Percentiles rank a stretch among this genome's conserved stretches.
phyloP scores from a whole-genome alignment of 225 moss, liverwort and hornwort genomes.

The Thuidium tamariscinum region DNA sequence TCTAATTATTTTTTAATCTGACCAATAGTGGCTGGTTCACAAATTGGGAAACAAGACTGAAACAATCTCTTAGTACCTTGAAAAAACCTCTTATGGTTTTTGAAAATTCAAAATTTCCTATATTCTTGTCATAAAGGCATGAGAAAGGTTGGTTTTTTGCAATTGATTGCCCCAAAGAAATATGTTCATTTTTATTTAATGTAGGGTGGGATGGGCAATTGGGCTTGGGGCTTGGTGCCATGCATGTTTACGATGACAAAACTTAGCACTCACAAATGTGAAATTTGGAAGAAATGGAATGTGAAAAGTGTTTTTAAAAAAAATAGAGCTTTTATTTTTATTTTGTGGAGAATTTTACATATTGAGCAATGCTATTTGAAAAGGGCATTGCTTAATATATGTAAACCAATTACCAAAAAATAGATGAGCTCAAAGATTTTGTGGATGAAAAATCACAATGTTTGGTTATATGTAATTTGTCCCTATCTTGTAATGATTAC shows the following conservation, averaged over 20 bases:
- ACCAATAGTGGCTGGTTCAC: no score
- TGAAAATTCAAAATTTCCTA: background rate
- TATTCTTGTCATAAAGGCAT: fast-evolving
- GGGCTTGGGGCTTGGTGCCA: fast-evolving
- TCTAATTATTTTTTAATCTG: no score
- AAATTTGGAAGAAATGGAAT: background rate
- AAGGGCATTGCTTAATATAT: background rate
- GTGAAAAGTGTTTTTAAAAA: fast-evolving
- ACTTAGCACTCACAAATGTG: fast-evolving
- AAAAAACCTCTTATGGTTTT: no score
- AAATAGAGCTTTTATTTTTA: no score
- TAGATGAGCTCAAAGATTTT: background rate
- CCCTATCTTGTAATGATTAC: background rate
- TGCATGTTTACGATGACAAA: fast-evolving
- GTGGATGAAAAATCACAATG: background rate
- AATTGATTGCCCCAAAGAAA: no score
- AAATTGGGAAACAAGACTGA: no score
- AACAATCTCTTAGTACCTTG: no score
- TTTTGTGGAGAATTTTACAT: fast-evolving
- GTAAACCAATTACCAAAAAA: fast-evolving
- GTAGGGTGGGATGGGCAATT: fast-evolving
- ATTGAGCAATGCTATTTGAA: fast-evolving
- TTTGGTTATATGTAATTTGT: fast-evolving
- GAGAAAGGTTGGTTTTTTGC: no score
- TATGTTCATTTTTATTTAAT: no score